Evolutionary conservation across 2,329 filamentous ascomycete species (phyloP), one percentile per base, ranked within the genome.

Genomic region (Xylariaceae sp.): DNA sequence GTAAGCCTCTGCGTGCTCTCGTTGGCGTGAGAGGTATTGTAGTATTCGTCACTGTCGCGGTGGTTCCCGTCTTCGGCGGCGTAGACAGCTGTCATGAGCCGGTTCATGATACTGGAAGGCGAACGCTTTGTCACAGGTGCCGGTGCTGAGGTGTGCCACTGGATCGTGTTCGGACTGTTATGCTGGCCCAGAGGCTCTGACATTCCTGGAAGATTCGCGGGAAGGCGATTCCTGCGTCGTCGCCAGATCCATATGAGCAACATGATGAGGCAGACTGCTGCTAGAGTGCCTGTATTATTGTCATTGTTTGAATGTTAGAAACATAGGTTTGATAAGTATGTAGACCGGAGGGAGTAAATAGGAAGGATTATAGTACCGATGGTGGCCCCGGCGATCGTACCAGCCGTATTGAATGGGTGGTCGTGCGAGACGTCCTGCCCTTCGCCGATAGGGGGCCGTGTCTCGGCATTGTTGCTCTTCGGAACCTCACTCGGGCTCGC

Each of bases 31-130:
- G 30, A 6, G 7, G 21, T 24, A 6, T 6, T 24, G 34, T 37
- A 40, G 34, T 26, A n/a, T 29, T 37, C 36, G 11, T 19, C 12
- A 26, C 34, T 42, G 13, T 38, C 15, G 18, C 40, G 40, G 23
- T 33, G 26, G 5, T 19, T 16, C 24, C 36, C 41, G 12, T 44
- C 41, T 18, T 44, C 41, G 11, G 37, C 41, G 8, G 33, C 37
- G 11, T 44, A 44, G 2, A 26, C 38, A 13, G 38, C 41, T 7
- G 34, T 36, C 38, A 44, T 44, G 31, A 44, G 4, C 6, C 41
- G 33, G 15, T 41, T 41, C 41, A 44, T 44, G 31, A 44, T 41
- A 31, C 38, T 44, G 3, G 41, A 44, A 6, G 41, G 38, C 5
- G 41, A 37, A n/a, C 41, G 16, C 5, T 21, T 18, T 12, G 26